phyloP scores from a whole-genome alignment of 345 rosid species.

The Angophora floribunda region DNA sequence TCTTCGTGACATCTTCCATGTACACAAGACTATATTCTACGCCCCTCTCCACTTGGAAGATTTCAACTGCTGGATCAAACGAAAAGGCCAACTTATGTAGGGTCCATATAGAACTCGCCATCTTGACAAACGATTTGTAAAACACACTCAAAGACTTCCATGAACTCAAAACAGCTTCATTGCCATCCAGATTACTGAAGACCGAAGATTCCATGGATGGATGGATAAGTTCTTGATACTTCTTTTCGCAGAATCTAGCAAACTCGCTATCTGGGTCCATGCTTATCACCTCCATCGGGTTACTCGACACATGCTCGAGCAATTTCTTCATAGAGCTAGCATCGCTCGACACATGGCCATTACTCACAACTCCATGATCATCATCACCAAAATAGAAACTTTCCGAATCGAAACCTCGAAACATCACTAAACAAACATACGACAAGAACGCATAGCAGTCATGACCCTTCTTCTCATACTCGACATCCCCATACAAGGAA shows the following conservation, averaged over 20 bases:
- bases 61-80: constrained; percentile 77
- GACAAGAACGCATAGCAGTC: constrained; percentile 63
- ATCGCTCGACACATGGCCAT: constrained; percentile 16
- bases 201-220: constrained; percentile 86
- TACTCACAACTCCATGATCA: constrained; percentile 15
- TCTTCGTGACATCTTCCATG: constrained; percentile 70
- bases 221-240: constrained; percentile 82
- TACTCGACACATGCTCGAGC: constrained; percentile 69
- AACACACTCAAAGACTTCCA: constrained; percentile 74
- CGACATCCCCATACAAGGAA: constrained; percentile 49
- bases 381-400: constrained; percentile 34
- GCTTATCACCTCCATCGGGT: constrained; percentile 74
- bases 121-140: constrained; percentile 65
- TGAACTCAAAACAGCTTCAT: constrained; percentile 65
- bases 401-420: constrained; percentile 53
- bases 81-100: constrained; percentile 77
- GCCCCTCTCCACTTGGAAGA: constrained; percentile 82
- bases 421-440: constrained; percentile 73
- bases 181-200: constrained; percentile 59
- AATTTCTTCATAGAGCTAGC: constrained; percentile 40
- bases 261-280: constrained; percentile 53
- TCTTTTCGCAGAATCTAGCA: constrained; percentile 77
- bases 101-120: constrained; percentile 85
- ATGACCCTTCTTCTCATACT: constrained; percentile 47
- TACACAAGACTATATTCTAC: constrained; percentile 67